Percentiles rank a stretch among this genome's conserved stretches.
phyloP scores from a whole-genome alignment of 306 rosid genomes.

The Crataegus laevigata region DNA sequence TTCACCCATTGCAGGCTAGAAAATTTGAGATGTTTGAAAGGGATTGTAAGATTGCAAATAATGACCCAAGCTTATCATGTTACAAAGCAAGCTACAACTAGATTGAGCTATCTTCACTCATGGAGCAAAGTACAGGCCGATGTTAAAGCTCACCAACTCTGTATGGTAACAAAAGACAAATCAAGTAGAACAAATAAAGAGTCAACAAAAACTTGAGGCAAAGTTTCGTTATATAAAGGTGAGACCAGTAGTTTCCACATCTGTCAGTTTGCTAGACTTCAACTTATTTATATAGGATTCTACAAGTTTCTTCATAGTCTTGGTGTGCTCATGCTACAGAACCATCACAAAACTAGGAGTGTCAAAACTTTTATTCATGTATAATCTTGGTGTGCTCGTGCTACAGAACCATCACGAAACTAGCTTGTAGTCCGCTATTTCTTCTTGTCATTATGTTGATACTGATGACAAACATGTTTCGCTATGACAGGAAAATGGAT shows the following conservation, averaged over 20 bases:
- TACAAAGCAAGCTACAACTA: slow-evolving; percentile 61
- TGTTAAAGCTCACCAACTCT: slow-evolving; percentile 66
- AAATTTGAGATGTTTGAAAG: slow-evolving; percentile 61
- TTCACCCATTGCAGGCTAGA: slow-evolving; percentile 56
- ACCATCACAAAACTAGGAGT: background rate
- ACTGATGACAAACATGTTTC: background rate
- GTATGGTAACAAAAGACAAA: slow-evolving; percentile 87
- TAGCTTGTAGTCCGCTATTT: background rate
- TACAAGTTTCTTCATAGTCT: too few relatives aligned
- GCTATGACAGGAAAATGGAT: slow-evolving; percentile 67
- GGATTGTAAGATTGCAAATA: slow-evolving; percentile 53
- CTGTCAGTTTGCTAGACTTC: background rate
- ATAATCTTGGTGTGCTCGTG: too few relatives aligned
- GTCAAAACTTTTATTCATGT: background rate
- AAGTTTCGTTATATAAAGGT: slow-evolving; percentile 86
- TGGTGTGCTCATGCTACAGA: too few relatives aligned
- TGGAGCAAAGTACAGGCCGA: slow-evolving; percentile 80
- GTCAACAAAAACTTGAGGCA: slow-evolving; percentile 86
- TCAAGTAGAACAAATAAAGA: slow-evolving; percentile 69
- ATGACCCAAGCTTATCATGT: slow-evolving; percentile 45
- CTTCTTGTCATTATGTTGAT: background rate
- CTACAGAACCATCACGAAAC: background rate
- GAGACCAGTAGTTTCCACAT: slow-evolving; percentile 14
- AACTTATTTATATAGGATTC: background rate
- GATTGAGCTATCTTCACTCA: slow-evolving; percentile 66